Conservation (phyloP, 345 rosid species). For the Citrus australasica region DNA sequence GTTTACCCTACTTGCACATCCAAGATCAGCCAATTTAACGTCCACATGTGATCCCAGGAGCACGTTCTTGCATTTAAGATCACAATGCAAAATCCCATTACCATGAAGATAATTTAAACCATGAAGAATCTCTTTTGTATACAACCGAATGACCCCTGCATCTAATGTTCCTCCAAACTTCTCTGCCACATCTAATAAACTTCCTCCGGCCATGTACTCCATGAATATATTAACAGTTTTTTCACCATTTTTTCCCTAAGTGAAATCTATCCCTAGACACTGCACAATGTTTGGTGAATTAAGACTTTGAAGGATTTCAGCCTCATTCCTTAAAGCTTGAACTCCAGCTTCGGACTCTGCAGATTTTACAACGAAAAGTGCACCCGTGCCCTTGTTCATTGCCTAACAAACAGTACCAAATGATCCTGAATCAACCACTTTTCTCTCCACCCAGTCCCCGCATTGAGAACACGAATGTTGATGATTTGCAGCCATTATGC, state of each 20-base stretch:
- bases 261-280: constrained; percentile 3
- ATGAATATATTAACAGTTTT: constrained; percentile 22
- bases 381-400: constrained; percentile 24
- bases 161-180: too few species aligned
- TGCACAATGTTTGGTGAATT: constrained; percentile 19
- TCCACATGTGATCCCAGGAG: constrained; percentile 25
- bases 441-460: constrained; percentile 27
- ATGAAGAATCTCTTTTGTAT: constrained; percentile 31
- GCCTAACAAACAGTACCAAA: constrained; percentile 26
- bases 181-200: constrained; percentile 20
- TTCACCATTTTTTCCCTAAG: neutral
- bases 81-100: constrained; percentile 36
- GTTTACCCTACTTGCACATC: constrained; percentile 30
- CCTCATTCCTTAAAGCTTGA: constrained; percentile 22
- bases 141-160: constrained; percentile 14
- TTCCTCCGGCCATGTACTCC: constrained; percentile 43
- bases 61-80: constrained; percentile 38
- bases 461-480: constrained; percentile 2
- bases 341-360: constrained; percentile 13
- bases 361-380: constrained; percentile 28
- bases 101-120: constrained; percentile 18
- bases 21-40: constrained; percentile 36
- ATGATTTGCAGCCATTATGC: constrained; percentile 13
- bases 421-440: constrained; percentile 32
- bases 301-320: constrained; percentile 26